Percentiles rank a stretch among this genome's conserved stretches.
Evolutionary conservation across 352 stramenopile genomes (phyloP).

Genomic region (Globisporangium acanthophoron): DNA sequence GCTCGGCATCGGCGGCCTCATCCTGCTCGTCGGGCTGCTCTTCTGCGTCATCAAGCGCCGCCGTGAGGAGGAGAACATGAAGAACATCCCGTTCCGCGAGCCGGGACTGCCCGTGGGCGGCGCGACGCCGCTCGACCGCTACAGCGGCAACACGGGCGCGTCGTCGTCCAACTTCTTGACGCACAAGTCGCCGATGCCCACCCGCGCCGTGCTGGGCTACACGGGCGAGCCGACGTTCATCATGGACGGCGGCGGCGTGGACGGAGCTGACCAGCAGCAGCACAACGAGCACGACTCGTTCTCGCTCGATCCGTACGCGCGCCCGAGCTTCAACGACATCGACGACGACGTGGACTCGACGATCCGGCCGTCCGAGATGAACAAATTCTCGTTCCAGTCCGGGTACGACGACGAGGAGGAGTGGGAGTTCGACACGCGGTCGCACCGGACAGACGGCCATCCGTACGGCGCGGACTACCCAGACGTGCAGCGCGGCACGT

Average conservation of each 20-base stretch:
- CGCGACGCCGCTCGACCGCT: slow-evolving; percentile 22
- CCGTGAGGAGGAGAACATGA: slow-evolving; percentile 45
- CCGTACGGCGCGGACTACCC: slow-evolving; percentile 20
- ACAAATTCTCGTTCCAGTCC: slow-evolving; percentile 75
- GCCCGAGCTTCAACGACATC: slow-evolving; percentile 65
- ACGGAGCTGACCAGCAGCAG: slow-evolving; percentile 11
- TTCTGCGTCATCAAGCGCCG: slow-evolving; percentile 73
- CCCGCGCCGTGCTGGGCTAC: slow-evolving; percentile 24
- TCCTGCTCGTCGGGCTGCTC: slow-evolving; percentile 55
- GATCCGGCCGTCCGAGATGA: slow-evolving; percentile 46
- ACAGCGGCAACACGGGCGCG: slow-evolving; percentile 47
- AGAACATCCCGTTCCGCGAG: slow-evolving; percentile 74
- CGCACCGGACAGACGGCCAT: slow-evolving; percentile 30
- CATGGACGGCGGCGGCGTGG: slow-evolving; percentile 30
- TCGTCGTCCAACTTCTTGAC: slow-evolving; percentile 65
- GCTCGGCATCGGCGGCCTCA: slow-evolving; percentile 55
- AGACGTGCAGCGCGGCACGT: slow-evolving; percentile 35
- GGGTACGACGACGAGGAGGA: slow-evolving; percentile 66
- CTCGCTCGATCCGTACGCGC: slow-evolving; percentile 64
- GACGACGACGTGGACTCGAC: slow-evolving; percentile 41
- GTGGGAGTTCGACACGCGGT: slow-evolving; percentile 60
- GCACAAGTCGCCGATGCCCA: slow-evolving; percentile 44
- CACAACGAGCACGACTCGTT: slow-evolving; percentile 42
- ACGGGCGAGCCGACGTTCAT: slow-evolving; percentile 30
- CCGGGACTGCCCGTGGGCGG: slow-evolving; percentile 22